A percentile compares a stretch with the other conserved stretches of the same genome.
phyloP scores from a whole-genome alignment of 805 yeast species.

The Yarrowia yakushimensis region DNA sequence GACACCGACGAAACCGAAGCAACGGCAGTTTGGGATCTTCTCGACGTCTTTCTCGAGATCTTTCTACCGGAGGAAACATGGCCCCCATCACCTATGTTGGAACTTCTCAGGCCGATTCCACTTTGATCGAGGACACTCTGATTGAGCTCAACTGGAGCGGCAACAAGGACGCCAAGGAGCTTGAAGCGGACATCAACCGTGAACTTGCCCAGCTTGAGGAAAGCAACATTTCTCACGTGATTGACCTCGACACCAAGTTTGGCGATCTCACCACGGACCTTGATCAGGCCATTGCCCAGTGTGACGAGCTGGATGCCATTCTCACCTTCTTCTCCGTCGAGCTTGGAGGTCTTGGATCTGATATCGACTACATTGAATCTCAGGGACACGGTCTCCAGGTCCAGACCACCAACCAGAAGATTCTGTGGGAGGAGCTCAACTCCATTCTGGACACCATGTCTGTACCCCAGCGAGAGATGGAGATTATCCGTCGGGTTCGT shows the following conservation, averaged over 20 bases:
- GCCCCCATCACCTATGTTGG: conserved; percentile 14
- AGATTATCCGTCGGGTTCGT: conserved; percentile 45
- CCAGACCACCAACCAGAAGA: conserved; percentile 73
- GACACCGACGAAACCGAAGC: conserved; percentile 8
- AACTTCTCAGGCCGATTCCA: conserved; percentile 28
- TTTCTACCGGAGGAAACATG: not conserved
- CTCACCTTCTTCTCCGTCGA: conserved; percentile 59
- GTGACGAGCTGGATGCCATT: conserved; percentile 53
- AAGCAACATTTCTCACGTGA: conserved; percentile 54
- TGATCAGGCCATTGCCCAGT: conserved; percentile 47
- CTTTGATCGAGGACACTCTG: conserved; percentile 57
- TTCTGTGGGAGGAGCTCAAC: conserved; percentile 65
- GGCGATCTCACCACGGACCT: conserved; percentile 45
- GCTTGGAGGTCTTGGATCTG: conserved; percentile 59
- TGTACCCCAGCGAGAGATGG: conserved; percentile 54
- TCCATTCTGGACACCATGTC: conserved; percentile 68
- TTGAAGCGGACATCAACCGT: conserved; percentile 55
- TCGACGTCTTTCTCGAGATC: conserved; percentile 1
- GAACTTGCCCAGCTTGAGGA: conserved; percentile 63
- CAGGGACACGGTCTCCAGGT: conserved; percentile 82
- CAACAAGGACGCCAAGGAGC: conserved; percentile 56
- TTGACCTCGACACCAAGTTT: conserved; percentile 48
- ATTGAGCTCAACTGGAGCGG: conserved; percentile 77
- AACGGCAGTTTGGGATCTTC: conserved; percentile 6
- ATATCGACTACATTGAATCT: conserved; percentile 65